Percentiles rank a stretch among this genome's conserved stretches.
Evolutionary conservation across 140 eudicot genomes (phyloP).

Genomic region (Senecio squalidus): DNA sequence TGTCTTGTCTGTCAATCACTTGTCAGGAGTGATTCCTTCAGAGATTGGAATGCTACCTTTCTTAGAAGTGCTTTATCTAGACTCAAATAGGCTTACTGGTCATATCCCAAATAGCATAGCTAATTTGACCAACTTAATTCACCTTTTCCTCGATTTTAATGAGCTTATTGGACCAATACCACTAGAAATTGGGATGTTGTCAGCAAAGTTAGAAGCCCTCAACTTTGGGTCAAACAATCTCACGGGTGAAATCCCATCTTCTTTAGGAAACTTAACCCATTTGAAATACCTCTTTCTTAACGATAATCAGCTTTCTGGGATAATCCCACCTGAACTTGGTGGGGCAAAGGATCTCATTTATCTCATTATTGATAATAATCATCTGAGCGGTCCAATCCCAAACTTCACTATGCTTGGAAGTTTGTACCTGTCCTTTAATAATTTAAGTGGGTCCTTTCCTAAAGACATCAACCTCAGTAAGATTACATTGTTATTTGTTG

Average conservation of each 20-base stretch:
- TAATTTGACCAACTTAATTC: constrained; percentile 24
- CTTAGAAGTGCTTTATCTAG: neutral
- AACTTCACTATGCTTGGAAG: constrained; percentile 25
- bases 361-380: constrained; percentile 40
- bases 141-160: constrained; percentile 30
- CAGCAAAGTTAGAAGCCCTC: constrained; percentile 14
- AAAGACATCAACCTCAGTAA: neutral
- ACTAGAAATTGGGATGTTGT: constrained; percentile 32
- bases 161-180: constrained; percentile 31
- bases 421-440: constrained; percentile 29
- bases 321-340: constrained; percentile 7
- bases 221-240: constrained; percentile 21
- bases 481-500: neutral
- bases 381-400: constrained; percentile 46
- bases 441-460: constrained; percentile 25
- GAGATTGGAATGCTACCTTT: neutral
- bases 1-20: neutral
- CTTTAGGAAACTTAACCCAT: constrained; percentile 22
- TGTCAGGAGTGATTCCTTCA: neutral
- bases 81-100: constrained; percentile 34
- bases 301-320: constrained; percentile 21
- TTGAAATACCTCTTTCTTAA: constrained; percentile 20
- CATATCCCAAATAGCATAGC: constrained; percentile 35
- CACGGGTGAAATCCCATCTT: constrained; percentile 18
- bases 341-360: constrained; percentile 22